A percentile compares a stretch with the other conserved stretches of the same genome.
phyloP scores from a whole-genome alignment of 306 rosid species.

The Malus fusca region DNA sequence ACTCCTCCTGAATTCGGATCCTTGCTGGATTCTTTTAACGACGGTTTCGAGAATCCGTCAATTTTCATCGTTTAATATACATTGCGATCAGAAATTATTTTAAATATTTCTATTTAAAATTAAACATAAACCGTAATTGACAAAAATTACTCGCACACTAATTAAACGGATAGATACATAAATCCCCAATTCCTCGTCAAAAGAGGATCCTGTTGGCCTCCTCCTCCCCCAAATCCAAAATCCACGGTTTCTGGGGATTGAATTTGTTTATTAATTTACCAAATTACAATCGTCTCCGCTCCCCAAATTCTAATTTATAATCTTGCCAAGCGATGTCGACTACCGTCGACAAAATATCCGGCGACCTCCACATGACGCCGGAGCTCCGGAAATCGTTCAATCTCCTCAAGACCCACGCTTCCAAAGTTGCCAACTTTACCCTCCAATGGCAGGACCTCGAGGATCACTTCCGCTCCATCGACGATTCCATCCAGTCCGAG shows the following conservation, averaged over 20 bases:
- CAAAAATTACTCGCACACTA: too few relatives aligned
- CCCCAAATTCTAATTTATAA: background rate
- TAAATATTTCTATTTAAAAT: too few relatives aligned
- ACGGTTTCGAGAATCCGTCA: too few relatives aligned
- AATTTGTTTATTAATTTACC: background rate
- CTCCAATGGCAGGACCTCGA: constrained; percentile 43
- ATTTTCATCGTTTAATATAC: too few relatives aligned
- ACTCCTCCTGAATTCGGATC: background rate
- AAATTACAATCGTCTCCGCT: background rate
- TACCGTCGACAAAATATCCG: constrained; percentile 1
- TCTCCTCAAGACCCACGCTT: constrained; percentile 33
- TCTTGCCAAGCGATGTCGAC: background rate
- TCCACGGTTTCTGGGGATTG: background rate
- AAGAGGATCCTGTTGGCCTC: too few relatives aligned
- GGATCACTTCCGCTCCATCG: constrained; percentile 26
- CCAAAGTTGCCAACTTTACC: constrained; percentile 35
- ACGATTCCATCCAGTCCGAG: constrained; percentile 16
- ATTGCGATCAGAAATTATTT: too few relatives aligned
- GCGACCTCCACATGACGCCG: background rate
- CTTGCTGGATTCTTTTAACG: too few relatives aligned
- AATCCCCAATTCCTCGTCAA: too few relatives aligned
- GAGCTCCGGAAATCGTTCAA: constrained; percentile 28
- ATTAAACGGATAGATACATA: too few relatives aligned
- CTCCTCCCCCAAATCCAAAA: background rate
- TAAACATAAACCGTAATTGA: too few relatives aligned